Conservation (phyloP, 2,329 filamentous ascomycete genomes). For the Hortaea werneckii region DNA sequence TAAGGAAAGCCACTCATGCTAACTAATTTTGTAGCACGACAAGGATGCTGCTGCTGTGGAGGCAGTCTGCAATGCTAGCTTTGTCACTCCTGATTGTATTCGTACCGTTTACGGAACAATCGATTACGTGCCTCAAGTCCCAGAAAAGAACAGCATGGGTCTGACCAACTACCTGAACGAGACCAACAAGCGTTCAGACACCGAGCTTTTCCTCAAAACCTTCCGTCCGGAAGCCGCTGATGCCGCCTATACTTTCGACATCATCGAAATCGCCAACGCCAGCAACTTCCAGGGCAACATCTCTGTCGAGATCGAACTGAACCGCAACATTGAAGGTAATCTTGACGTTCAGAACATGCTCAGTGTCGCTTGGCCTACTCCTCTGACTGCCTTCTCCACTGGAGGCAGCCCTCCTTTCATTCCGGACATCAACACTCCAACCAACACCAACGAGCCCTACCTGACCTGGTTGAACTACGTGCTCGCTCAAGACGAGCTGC, state of each 20-base stretch:
- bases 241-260: conserved; percentile 45
- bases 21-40: too few species aligned
- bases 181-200: conserved; percentile 43
- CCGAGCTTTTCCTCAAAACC: conserved; percentile 44
- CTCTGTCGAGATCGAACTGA: conserved; percentile 20
- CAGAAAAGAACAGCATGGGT: conserved; percentile 34
- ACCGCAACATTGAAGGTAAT: conserved; percentile 44
- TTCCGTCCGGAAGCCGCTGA: conserved; percentile 43
- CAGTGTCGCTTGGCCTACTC: conserved; percentile 44
- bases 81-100: conserved; percentile 45
- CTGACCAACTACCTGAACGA: conserved; percentile 40
- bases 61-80: conserved; percentile 39
- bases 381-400: conserved; percentile 49
- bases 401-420: conserved; percentile 46
- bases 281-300: conserved; percentile 36
- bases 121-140: conserved; percentile 39
- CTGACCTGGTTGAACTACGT: conserved; percentile 52
- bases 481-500: conserved; percentile 44
- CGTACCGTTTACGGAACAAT: conserved; percentile 45
- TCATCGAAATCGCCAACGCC: conserved; percentile 48
- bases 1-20: too few species aligned
- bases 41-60: not conserved
- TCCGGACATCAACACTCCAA: conserved; percentile 36
- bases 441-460: conserved; percentile 58
- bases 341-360: conserved; percentile 54